Evolutionary conservation across 352 stramenopile species (phyloP).

Genomic region (Pythium insidiosum): DNA sequence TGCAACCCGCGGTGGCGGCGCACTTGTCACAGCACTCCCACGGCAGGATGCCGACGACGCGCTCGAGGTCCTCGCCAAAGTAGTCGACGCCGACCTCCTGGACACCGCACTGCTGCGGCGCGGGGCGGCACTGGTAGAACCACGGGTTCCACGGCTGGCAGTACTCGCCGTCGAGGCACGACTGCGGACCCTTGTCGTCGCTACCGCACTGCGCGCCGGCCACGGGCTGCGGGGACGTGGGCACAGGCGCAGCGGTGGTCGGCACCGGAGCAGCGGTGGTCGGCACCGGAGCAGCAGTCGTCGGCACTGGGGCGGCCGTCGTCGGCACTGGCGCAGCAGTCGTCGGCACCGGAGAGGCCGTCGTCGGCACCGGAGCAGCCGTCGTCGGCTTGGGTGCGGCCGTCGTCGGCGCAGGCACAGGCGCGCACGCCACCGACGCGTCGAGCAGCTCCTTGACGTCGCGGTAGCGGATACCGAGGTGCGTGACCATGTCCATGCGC

Average conservation of each 20-base stretch:
- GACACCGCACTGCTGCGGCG: slow-evolving; percentile 12
- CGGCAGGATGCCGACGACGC: no score
- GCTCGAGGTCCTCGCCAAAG: no score
- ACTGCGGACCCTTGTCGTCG: slow-evolving; percentile 1
- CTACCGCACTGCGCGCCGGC: slow-evolving; percentile 10
- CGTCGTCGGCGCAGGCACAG: not conserved
- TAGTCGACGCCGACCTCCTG: no score
- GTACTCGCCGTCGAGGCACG: slow-evolving; percentile 10
- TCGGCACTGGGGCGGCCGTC: not conserved
- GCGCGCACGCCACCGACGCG: no score
- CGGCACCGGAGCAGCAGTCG: not conserved
- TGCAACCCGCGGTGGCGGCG: no score
- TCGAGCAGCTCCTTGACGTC: no score
- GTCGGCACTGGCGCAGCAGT: slow-evolving; percentile 1
- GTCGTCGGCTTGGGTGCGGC: not conserved
- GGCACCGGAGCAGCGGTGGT: not conserved
- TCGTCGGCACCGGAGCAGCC: not conserved
- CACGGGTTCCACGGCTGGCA: slow-evolving; percentile 29
- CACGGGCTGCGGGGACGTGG: slow-evolving; percentile 1
- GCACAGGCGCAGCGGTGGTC: not conserved
- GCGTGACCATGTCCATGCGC: no score
- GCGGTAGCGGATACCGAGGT: no score
- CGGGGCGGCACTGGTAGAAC: slow-evolving; percentile 26
- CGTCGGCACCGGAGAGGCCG: not conserved
- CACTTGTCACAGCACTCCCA: no score